Conservation (phyloP, 306 rosid genomes). For the Gynostemma pentaphyllum region DNA sequence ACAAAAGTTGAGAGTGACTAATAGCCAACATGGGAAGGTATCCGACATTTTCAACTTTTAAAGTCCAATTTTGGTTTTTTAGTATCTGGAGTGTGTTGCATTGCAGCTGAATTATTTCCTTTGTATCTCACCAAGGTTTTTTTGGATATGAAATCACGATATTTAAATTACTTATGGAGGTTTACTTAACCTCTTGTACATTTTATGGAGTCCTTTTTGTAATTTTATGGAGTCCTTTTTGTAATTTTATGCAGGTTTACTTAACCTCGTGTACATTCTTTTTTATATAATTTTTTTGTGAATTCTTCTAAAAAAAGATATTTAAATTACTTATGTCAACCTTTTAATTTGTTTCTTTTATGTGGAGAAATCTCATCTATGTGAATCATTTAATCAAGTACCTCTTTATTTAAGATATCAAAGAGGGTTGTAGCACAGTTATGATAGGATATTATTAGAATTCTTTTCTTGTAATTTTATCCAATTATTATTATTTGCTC, state of each 20-base stretch:
- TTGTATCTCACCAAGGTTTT: background rate
- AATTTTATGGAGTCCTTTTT: no score
- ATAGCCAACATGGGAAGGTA: conserved; percentile 98
- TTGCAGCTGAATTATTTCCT: background rate
- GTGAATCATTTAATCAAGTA: background rate
- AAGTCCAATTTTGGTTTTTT: background rate
- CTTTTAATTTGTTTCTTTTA: background rate
- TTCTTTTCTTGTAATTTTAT: background rate
- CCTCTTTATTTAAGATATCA: background rate
- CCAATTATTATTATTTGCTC: background rate
- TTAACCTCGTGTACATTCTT: no score
- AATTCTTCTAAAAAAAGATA: no score
- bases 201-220: no score
- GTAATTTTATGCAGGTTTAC: no score
- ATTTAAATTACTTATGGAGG: no score
- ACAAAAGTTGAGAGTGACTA: conserved; percentile 76
- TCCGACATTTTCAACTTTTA: background rate
- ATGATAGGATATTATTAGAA: background rate
- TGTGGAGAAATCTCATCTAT: background rate
- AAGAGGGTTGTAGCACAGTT: background rate
- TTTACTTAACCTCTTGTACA: no score
- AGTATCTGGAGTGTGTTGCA: background rate
- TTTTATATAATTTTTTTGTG: no score
- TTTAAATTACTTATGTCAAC: no score
- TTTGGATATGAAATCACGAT: background rate